These are phyloP conservation scores for Pterothamnion heteromorphum DNA, from an alignment of 31 red algal species.

Conservation along the genomic window DNA sequence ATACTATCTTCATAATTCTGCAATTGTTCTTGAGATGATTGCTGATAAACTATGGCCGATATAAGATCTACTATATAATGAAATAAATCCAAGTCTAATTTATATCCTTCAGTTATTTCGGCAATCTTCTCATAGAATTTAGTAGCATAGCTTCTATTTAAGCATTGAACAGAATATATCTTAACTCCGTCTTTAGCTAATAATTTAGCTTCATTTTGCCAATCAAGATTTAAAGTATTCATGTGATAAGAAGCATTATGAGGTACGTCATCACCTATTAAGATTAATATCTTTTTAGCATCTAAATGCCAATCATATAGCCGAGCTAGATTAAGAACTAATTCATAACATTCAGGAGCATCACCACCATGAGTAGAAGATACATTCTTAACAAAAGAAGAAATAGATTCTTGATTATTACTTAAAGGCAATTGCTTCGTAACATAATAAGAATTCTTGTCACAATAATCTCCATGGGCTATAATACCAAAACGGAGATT, in stretches of 20 bases:
- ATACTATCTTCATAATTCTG: too few species aligned
- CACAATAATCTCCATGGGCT: background rate
- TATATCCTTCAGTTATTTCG: background rate
- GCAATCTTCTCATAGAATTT: background rate
- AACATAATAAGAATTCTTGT: background rate
- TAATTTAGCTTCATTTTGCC: background rate
- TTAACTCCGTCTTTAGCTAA: background rate
- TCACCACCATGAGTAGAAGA: background rate
- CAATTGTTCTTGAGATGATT: too few species aligned
- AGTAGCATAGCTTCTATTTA: background rate
- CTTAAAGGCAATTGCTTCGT: background rate
- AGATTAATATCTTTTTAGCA: background rate
- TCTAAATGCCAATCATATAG: background rate
- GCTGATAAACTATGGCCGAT: too few species aligned
- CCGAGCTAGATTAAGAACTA: background rate
- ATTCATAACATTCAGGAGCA: background rate
- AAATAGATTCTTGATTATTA: background rate
- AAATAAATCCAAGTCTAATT: background rate
- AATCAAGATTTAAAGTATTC: background rate
- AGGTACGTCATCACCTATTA: background rate
- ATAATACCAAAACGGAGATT: background rate
- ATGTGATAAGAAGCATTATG: background rate
- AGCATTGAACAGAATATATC: background rate
- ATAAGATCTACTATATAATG: background rate
- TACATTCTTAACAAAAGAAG: background rate